Base-by-base conservation (phyloP, 2,329 filamentous ascomycete species). In the Penicillium italicum region DNA sequence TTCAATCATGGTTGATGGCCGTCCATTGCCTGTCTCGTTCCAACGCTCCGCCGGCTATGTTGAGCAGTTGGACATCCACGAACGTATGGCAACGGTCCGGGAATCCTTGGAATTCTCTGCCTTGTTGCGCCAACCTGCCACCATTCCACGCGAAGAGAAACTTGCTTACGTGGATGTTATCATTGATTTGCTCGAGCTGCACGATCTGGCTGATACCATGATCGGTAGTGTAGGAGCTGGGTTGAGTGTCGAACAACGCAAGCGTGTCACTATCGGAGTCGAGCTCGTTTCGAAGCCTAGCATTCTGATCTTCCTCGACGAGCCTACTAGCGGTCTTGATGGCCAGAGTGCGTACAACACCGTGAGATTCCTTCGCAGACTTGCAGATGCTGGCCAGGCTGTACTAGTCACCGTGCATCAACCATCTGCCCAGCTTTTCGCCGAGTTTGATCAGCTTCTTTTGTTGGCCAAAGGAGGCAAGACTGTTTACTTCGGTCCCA, bases 401-500 rank as follows among this genome's bases (percentile, higher is more conserved):
- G 86, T 89, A 41, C 74, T 89, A 33, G 88, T 86, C 62, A 89
- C 86, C 0, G 88, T 89, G 46, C 86, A 89, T 64, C 86, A 89
- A 62, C 86, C 86, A 4, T 85, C 82, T 8, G 84, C 84, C 0
- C 79, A 86, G 20, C 75, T 89, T 3, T 85, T 89, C 49, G 80
- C 87, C 57, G 80, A 89, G 66, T 89, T 89, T 68, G 86, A 89
- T 64, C 86, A 86, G 75, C 80, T 89, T 1, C 77, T 89, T 2
- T 81, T 85, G 0, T 76, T 89, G 10, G 85, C 85, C 50, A 83
- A 80, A 5, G 85, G 85, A 11, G 86, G 85, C n/a, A 86, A 86
- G 65, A 86, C 83, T 0, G 86, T 88, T 61, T 90, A 89, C 69
- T 89, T 89, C 54, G 87, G 87, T 18, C 69, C 72, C 10, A 84